Evolutionary conservation across 2,329 filamentous ascomycete genomes (phyloP), one percentile per base, ranked within the genome.

Genomic region (Helotiales sp.): DNA sequence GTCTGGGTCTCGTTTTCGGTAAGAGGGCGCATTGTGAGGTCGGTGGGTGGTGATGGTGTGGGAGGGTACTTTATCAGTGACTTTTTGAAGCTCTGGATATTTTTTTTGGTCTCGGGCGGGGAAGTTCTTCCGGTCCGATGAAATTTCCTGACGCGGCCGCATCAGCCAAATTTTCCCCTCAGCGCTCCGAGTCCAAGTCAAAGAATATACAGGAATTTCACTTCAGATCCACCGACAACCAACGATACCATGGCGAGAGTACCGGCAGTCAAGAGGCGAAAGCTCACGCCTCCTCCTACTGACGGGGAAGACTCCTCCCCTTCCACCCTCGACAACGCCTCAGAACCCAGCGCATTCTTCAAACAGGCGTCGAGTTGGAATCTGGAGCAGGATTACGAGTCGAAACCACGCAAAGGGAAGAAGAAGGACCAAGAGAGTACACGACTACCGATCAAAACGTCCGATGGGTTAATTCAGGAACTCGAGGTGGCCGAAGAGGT

Each of bases 321-420:
- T 71, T 77, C 63, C 71, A 77, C 75, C 43, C 67, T 76, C 20
- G 71, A 76, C 37, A 59, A 70, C 63, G 72, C 43, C 13, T 70
- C 73, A 2, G 65, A 71, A 34, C 49, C 71, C 6, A 76, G 74
- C 63, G 68, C 69, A 4, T 93, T 94, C 78, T 86, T 92, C 81
- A 87, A 87, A 74, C 90, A 87, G 75, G 93, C 91, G 6, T 85
- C 92, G 67, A 90, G 89, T 79, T 98, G 95, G 93, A 89, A 97
- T 76, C 85, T 97, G 58, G 96, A 97, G 82, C 91, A 97, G 77
- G 91, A 93, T 78, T 98, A 97, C 83, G 93, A 97, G 79, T 87
- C 87, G 69, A 88, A 89, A 72, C 89, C 91, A 55, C 86, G 92
- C 73, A 96, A 96, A 78, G 81, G 85, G 40, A 90, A 88, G 76